Evolutionary conservation across 495 filamentous ascomycete species (phyloP), one percentile per base, ranked within the genome.

Genomic region (Tuber aestivum): DNA sequence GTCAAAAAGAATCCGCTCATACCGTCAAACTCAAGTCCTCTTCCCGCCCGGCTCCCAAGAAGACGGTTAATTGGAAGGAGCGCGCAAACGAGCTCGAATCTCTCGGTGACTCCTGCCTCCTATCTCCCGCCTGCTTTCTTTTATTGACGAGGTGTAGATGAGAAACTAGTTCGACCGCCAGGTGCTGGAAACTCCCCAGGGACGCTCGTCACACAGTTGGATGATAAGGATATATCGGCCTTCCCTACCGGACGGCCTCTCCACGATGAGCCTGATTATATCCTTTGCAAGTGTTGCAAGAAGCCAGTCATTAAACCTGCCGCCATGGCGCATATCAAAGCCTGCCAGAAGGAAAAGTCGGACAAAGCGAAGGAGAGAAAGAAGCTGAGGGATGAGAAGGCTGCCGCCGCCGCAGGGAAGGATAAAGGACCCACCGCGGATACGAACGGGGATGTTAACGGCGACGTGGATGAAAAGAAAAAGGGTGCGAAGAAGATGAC

Each of bases 201-300:
- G 32, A 86, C 89, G 9, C 83, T 93, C 20, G 87, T 96, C 23
- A 96, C 93, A 76, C 90, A 90, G 61, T 86, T 95, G 61, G 90
- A 94, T 78, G 88, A 91, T 65, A 88, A 86, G 74, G 87, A 89
- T 23, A 88, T 90, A 74, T 87, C 90, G 23, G 90, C 89, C 1
- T 95, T 97, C 83, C 85, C 90, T 18, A 93, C 89, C 56, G 90
- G 91, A 69, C 88, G 90, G 56, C 93, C 93, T 0, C 89, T 91
- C 70, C 90, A 93, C 71, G 91, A 93, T 76, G 77, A 85, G 23
- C 87, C 89, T 9, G 90, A 93, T 45, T 86, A 89, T 12, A 86
- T 90, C n/a, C 87, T 91, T 41, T 96, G 93, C 86, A 94, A 92
- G 81, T 89, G 91, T 72, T 96, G 93, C 86, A 94, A 92, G 84